Evolutionary conservation across 805 yeast genomes (phyloP), one percentile per base, ranked within the genome.

Genomic region (Lipomyces lipofer): DNA sequence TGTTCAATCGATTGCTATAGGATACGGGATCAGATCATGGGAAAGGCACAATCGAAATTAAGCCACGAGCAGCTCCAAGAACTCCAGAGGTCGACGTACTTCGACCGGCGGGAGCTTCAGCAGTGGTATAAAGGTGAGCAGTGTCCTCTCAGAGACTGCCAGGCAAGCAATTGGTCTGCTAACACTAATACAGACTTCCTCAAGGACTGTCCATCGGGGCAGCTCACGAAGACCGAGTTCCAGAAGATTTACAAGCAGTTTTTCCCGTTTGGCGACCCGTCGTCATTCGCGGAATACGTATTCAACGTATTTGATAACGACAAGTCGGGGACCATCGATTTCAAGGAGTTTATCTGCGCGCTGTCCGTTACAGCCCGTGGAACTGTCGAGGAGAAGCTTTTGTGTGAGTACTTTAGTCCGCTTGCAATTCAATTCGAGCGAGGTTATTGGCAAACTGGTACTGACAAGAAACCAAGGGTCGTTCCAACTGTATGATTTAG

Each of bases 191-290:
- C 19, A 61, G 67, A 98, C 2, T 94, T 94, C 65, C 75, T 86
- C 39, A 79, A 97, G 67, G 99, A 94, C 69, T 92, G 97, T 69
- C 97, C 97, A 1, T 77, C 82, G 30, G 98, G 98, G 0, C 91
- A 85, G 68, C 75, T 94, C 25, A 82, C 90, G 2, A 86, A 85
- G 65, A 88, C 85, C 45, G 98, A 94, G 67, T 89, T 94, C 69
- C 83, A 86, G 62, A 88, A 88, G 70, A 91, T 94, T 17, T 95
- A 91, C 74, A 88, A 88, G 69, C 98, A 94, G 67, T 94, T 92
- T 70, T 94, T 94, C 76, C 99, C 99, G 17, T 94, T 94, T 75
- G 99, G 99, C 0, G 96, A 92, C 66, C 97, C 99, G 0, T 81
- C 86, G 2, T 92, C 89, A 54, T 94, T 89, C 72, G 88, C 97